Evolutionary conservation across 768 basidiomycete species (phyloP).

Genomic region (Mrakia gelida): DNA sequence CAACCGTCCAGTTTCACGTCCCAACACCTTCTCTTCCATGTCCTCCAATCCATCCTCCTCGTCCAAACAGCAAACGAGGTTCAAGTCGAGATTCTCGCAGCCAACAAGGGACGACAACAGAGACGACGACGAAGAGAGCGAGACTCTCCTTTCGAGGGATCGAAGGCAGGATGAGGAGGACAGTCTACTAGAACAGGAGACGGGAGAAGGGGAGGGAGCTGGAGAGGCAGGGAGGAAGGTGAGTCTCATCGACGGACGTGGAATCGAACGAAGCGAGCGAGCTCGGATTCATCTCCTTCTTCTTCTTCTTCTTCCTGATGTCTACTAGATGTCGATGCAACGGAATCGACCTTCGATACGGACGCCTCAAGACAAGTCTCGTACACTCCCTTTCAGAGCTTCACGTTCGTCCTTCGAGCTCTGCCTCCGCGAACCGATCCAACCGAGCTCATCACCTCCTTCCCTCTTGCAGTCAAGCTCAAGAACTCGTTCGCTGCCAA

Average conservation of each 20-base stretch:
- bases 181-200: constrained; percentile 6
- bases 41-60: background rate
- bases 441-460: background rate
- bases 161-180: background rate
- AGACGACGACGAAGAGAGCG: constrained; percentile 1
- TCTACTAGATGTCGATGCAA: background rate
- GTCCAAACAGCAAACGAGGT: background rate
- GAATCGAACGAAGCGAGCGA: background rate
- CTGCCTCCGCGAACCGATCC: background rate
- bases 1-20: background rate
- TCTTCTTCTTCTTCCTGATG: background rate
- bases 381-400: constrained; percentile 72
- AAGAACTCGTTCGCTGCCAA: constrained; percentile 61
- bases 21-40: background rate
- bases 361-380: constrained; percentile 55
- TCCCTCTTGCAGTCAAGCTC: constrained; percentile 20
- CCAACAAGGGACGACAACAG: background rate
- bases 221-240: constrained; percentile 1
- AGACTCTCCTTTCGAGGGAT: constrained; percentile 6
- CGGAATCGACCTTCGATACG: background rate
- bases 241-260: background rate
- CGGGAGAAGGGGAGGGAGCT: background rate
- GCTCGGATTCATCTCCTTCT: background rate
- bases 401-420: constrained; percentile 50
- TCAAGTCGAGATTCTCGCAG: constrained; percentile 8